phyloP scores from a whole-genome alignment of 192 early-diverging fungal species.

The Oehlia diaphana region DNA sequence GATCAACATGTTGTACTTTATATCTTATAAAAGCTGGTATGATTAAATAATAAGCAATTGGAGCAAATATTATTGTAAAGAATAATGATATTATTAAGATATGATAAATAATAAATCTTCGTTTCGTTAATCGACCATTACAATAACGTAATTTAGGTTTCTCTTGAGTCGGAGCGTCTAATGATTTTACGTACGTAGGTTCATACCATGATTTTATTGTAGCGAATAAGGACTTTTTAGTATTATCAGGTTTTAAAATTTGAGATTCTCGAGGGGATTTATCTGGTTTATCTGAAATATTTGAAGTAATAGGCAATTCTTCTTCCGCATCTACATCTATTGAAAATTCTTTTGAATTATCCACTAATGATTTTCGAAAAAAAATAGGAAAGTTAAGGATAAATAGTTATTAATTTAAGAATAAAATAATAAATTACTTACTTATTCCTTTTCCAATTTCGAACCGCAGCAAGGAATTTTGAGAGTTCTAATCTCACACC shows the following conservation, averaged over 20 bases:
- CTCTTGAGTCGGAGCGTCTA: background rate
- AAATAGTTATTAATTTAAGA: no score
- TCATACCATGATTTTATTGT: background rate
- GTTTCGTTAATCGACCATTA: background rate
- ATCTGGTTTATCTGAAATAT: background rate
- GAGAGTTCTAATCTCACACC: no score
- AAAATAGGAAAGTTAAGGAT: no score
- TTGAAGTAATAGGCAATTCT: background rate
- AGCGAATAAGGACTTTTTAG: background rate
- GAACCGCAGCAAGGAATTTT: no score
- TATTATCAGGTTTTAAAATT: background rate
- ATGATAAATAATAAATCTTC: background rate
- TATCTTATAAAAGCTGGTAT: background rate
- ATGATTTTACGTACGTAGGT: background rate
- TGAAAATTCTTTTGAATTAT: no score
- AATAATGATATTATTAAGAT: background rate
- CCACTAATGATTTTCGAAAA: no score
- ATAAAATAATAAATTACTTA: no score
- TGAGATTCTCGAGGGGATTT: background rate
- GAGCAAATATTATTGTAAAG: background rate
- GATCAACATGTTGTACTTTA: background rate
- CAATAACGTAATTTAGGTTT: background rate
- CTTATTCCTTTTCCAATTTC: no score
- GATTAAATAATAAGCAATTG: background rate
- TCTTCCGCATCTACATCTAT: background rate